phyloP scores from a whole-genome alignment of 768 basidiomycete species.

The Auriculariales sp. region DNA sequence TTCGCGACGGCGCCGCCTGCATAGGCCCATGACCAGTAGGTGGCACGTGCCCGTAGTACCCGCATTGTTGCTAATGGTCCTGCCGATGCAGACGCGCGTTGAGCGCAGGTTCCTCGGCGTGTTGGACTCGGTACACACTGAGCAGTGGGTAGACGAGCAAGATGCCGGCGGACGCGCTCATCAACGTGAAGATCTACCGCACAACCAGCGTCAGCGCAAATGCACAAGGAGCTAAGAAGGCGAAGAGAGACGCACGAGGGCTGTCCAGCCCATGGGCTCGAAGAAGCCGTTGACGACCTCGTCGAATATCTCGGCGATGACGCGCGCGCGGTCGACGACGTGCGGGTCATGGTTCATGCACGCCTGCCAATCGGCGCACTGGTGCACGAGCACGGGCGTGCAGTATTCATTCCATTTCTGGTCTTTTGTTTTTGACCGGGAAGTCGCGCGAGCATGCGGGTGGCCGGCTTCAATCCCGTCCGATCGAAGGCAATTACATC shows the following conservation, averaged over 20 bases:
- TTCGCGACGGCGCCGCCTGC: no score
- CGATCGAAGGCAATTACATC: no score
- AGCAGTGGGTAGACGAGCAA: slow-evolving; percentile 70
- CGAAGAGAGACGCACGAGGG: slow-evolving; percentile 44
- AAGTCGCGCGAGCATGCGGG: no score
- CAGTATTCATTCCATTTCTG: no score
- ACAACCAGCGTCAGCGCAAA: slow-evolving; percentile 1
- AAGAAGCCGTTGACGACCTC: slow-evolving; percentile 95
- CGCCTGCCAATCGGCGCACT: slow-evolving; percentile 80
- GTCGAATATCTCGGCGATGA: slow-evolving; percentile 89
- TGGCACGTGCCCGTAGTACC: no score
- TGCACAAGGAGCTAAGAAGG: background rate
- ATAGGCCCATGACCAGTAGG: no score
- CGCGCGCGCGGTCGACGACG: slow-evolving; percentile 73
- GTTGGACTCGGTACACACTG: slow-evolving; percentile 59
- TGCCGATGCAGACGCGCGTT: background rate
- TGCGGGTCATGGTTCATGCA: slow-evolving; percentile 94
- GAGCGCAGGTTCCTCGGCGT: slow-evolving; percentile 17
- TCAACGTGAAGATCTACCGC: slow-evolving; percentile 52
- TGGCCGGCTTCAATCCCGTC: no score
- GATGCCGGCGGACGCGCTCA: slow-evolving; percentile 62
- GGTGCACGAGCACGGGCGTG: slow-evolving; percentile 76
- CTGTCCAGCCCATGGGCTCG: slow-evolving; percentile 96
- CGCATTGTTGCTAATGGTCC: background rate
- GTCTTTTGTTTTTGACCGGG: no score